Evolutionary conservation across 352 stramenopile species (phyloP), one percentile per base, ranked within the genome.

Genomic region (Aphanomyces cochlioides): DNA sequence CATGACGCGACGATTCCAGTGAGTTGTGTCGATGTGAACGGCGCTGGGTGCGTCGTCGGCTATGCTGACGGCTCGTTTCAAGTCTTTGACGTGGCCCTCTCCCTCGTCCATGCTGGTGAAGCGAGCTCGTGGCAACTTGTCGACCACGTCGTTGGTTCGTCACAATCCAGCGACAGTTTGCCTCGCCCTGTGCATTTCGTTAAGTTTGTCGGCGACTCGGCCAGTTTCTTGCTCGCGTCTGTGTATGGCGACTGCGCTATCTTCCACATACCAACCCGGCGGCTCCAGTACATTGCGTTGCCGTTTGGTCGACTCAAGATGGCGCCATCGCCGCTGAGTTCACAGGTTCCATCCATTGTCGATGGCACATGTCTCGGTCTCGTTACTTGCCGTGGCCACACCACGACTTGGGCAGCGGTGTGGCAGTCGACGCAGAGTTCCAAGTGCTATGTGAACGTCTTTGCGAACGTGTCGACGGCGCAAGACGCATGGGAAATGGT

Each of bases 401-500:
- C 43, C 10, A n/a, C 43, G 43, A 61, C 21, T 28, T 61, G 54
- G 54, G 28, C 43, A 7, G 54, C n/a, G 6, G 15, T 61, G 5
- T 61, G 54, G 54, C 54, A 61, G 28, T 61, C 54, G 6, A 19
- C 8, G n/a, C 12, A 19, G 17, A 61, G 54, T 61, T 28, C 19
- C 17, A 61, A 61, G 28, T 61, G 54, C 34, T 61, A 61, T n/a
- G 54, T 41, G 17, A 37, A 61, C n/a, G 54, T 39, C 17, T 61
- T 61, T 39, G n/a, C 54, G 8, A 61, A 61, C n/a, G 54, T 39
- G 1, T 45, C 54, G 19, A 61, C 54, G 5, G 37, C 54, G 28
- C 54, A 61, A 39, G 54, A 61, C 54, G 54, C 54, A 39, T 61
- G 54, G 54, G 54, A 61, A n/a, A 12, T 61, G 6, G 21, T 39